Conservation (phyloP, 345 rosid species). For the Mangifera indica region DNA sequence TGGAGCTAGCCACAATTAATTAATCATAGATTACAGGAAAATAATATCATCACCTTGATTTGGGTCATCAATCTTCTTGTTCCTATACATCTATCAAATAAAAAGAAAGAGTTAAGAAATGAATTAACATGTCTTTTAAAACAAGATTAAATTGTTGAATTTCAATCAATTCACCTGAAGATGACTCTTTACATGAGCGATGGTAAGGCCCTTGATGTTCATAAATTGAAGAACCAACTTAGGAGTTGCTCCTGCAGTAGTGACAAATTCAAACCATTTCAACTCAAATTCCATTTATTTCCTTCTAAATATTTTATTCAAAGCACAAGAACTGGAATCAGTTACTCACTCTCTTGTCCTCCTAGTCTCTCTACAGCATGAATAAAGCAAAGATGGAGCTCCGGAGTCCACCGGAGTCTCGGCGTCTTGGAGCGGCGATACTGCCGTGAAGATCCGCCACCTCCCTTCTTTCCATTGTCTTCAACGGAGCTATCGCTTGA, state of each 20-base stretch:
- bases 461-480: conserved; percentile 33
- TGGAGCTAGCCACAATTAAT: neutral
- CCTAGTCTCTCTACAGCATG: conserved; percentile 76
- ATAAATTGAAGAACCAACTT: conserved; percentile 78
- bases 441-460: conserved; percentile 60
- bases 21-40: neutral
- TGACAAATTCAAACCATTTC: neutral
- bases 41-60: conserved; percentile 44
- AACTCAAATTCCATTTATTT: too few relatives aligned
- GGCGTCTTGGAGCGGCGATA: conserved; percentile 70
- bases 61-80: conserved; percentile 58
- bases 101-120: neutral
- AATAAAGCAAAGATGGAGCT: conserved; percentile 78
- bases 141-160: neutral
- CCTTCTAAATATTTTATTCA: neutral
- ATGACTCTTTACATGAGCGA: conserved; percentile 89
- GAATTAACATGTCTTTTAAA: conserved; percentile 1
- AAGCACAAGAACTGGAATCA: neutral
- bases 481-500: conserved; percentile 61
- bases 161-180: conserved; percentile 50
- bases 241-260: conserved; percentile 70
- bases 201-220: conserved; percentile 75
- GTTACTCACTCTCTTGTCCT: conserved; percentile 71
- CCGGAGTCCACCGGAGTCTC: conserved; percentile 79
- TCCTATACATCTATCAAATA: conserved; percentile 59